Evolutionary conservation across 2,329 filamentous ascomycete genomes (phyloP).

Genomic region (Talaromyces sp.): DNA sequence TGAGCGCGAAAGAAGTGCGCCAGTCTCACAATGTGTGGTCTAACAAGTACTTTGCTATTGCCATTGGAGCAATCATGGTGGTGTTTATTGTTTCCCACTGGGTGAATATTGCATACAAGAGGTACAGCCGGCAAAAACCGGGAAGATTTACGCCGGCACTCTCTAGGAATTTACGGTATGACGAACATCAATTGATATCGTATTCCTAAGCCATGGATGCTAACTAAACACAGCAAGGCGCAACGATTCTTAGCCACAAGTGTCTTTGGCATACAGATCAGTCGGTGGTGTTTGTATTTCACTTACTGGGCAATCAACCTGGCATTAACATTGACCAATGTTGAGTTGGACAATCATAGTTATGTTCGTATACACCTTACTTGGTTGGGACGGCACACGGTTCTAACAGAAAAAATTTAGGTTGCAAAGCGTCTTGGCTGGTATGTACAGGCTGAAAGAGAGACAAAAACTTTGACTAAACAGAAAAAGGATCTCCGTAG

Average conservation of each 20-base stretch:
- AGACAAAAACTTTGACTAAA: neutral
- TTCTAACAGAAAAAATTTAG: neutral
- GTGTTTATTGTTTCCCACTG: conserved; percentile 12
- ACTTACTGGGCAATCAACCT: neutral
- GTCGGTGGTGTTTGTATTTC: neutral
- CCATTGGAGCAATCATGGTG: conserved; percentile 13
- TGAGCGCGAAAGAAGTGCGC: neutral
- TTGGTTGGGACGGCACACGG: neutral
- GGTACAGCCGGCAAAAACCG: neutral
- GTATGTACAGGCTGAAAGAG: neutral
- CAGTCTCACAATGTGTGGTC: conserved; percentile 13
- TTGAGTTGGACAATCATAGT: neutral
- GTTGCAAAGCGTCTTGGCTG: neutral
- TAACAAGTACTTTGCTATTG: conserved; percentile 15
- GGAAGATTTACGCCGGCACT: neutral
- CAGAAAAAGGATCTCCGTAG: conserved; percentile 12
- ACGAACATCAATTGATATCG: neutral
- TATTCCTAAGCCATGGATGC: neutral
- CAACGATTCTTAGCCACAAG: neutral
- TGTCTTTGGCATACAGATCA: neutral
- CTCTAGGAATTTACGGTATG: neutral
- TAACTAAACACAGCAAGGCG: neutral
- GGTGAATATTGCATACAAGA: conserved; percentile 1
- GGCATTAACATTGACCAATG: neutral
- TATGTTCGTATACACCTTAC: neutral